These are phyloP conservation scores for Amanita rubescens DNA, from an alignment of 768 basidiomycete genomes.

Conservation along the genomic window DNA sequence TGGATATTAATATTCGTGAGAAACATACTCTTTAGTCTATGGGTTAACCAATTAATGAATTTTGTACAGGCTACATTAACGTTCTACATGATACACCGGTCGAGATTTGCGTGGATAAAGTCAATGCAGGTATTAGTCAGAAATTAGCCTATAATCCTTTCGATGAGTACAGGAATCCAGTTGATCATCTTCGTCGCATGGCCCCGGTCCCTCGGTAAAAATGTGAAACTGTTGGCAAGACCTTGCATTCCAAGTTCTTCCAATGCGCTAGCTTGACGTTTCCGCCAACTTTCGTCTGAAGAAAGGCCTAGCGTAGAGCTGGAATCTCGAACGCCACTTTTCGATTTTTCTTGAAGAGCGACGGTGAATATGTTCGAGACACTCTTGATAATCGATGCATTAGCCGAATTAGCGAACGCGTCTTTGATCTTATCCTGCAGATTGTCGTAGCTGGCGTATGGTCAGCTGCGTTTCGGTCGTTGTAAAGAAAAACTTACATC, in stretches of 20 bases:
- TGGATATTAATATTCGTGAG: too few species aligned
- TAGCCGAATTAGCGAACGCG: conserved; percentile 63
- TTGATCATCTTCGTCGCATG: conserved; percentile 60
- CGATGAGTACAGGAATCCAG: conserved; percentile 55
- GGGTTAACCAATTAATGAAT: too few species aligned
- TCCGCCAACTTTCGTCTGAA: conserved; percentile 41
- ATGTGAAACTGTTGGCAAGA: conserved; percentile 64
- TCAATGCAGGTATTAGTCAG: neutral
- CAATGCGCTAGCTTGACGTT: conserved; percentile 44
- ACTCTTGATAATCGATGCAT: conserved; percentile 59
- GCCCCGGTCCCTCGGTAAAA: conserved; percentile 48
- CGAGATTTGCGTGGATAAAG: neutral
- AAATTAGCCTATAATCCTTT: conserved; percentile 5
- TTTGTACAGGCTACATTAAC: neutral
- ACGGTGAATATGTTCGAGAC: conserved; percentile 74
- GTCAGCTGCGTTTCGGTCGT: conserved; percentile 5
- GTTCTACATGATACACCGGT: neutral
- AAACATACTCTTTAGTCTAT: too few species aligned
- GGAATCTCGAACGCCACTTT: conserved; percentile 42
- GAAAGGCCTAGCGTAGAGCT: conserved; percentile 57
- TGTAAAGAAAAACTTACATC: conserved; percentile 44
- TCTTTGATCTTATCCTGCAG: conserved; percentile 71
- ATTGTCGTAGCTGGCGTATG: conserved; percentile 54
- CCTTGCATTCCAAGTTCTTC: conserved; percentile 72
- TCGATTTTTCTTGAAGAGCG: conserved; percentile 46